phyloP scores from a whole-genome alignment of 1,139 yeast species.

The Lodderomyces pseudojiufengensis region DNA sequence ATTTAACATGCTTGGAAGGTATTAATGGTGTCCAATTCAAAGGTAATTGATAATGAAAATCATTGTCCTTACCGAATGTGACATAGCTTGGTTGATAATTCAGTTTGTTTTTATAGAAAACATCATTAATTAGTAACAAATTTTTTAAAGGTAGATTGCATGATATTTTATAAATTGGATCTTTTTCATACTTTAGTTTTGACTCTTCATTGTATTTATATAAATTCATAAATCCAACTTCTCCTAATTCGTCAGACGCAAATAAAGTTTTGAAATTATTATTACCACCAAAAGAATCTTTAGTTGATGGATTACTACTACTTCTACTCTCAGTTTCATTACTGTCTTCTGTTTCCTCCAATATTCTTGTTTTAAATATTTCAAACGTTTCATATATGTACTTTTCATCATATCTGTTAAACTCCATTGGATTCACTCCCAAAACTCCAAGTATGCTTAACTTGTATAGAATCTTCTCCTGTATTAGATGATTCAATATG shows the following conservation, averaged over 20 bases:
- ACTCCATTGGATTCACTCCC: slow-evolving; percentile 34
- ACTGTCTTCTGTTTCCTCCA: slow-evolving; percentile 10
- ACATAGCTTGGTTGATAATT: slow-evolving; percentile 25
- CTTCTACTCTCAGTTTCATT: slow-evolving; percentile 3
- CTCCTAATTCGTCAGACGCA: slow-evolving; percentile 21
- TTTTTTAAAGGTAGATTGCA: too few relatives aligned
- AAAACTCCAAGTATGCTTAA: slow-evolving; percentile 36
- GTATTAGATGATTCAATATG: slow-evolving; percentile 30
- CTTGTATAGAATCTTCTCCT: slow-evolving; percentile 35
- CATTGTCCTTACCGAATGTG: slow-evolving; percentile 20
- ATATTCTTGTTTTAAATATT: slow-evolving; percentile 30
- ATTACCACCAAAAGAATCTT: neutral
- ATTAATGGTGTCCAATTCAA: slow-evolving; percentile 40
- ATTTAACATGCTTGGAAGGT: slow-evolving; percentile 21
- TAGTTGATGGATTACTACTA: slow-evolving; percentile 2
- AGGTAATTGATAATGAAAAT: slow-evolving; percentile 36
- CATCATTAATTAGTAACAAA: too few relatives aligned
- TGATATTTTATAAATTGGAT: too few relatives aligned
- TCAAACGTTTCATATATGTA: slow-evolving; percentile 32
- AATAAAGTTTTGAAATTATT: slow-evolving; percentile 14
- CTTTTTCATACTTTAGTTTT: too few relatives aligned
- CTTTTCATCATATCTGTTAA: slow-evolving; percentile 18
- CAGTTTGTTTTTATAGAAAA: too few relatives aligned
- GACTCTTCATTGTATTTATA: neutral
- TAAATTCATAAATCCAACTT: slow-evolving; percentile 16